These are phyloP conservation scores for Plantago major DNA, from an alignment of 257 asterid species.

Conservation along the genomic window DNA sequence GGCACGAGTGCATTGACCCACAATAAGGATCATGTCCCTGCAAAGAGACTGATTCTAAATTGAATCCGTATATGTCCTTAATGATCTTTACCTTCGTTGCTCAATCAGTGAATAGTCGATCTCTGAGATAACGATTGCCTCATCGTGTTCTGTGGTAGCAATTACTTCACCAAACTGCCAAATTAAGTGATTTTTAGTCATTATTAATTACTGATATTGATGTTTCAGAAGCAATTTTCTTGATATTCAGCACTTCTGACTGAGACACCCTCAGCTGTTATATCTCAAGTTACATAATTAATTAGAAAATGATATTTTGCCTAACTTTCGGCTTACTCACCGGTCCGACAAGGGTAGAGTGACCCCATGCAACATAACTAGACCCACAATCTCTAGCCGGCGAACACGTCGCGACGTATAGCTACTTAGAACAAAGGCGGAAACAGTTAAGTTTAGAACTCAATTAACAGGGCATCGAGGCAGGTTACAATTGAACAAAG, in stretches of 20 bases:
- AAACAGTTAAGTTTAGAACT: constrained; percentile 21
- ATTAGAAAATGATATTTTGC: constrained; percentile 5
- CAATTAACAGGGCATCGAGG: too few species aligned
- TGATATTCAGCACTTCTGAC: constrained; percentile 1
- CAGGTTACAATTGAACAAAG: too few species aligned
- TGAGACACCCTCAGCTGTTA: not conserved
- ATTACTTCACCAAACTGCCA: constrained; percentile 89
- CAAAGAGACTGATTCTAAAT: too few species aligned
- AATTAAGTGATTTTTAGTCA: constrained; percentile 24
- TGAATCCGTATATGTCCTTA: not conserved
- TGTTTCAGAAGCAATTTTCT: constrained; percentile 11
- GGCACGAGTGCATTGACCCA: too few species aligned
- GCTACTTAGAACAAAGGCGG: constrained; percentile 32
- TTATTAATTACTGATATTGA: constrained; percentile 7
- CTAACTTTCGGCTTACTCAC: constrained; percentile 38
- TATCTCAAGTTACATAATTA: constrained; percentile 18
- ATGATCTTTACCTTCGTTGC: constrained; percentile 61
- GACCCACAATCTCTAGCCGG: constrained; percentile 76
- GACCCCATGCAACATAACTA: constrained; percentile 90
- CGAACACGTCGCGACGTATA: constrained; percentile 86
- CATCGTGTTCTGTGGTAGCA: constrained; percentile 88
- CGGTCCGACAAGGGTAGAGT: constrained; percentile 91
- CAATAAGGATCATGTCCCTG: too few species aligned
- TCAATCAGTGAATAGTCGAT: constrained; percentile 75
- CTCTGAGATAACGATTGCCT: constrained; percentile 61